Conservation (phyloP, 352 stramenopile species). For the Phytopythium cucurbitacearum region DNA sequence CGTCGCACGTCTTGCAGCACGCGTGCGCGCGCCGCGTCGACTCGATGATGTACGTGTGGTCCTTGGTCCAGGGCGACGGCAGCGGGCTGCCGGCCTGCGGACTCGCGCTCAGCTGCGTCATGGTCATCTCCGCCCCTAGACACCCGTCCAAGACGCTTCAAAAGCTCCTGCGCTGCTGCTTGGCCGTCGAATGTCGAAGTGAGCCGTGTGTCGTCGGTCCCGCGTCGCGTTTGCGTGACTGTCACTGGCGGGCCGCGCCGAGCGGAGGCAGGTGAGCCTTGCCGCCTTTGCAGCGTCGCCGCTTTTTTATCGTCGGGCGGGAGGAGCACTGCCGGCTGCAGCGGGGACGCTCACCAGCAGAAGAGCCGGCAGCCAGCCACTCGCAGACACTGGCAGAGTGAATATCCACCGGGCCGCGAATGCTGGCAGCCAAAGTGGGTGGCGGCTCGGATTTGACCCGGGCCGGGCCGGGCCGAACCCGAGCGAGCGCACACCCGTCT, state of each 20-base stretch:
- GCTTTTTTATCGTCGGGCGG: no score
- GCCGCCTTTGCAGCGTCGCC: no score
- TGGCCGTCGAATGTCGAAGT: constrained; percentile 1
- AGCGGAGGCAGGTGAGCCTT: no score
- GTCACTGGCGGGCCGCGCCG: background rate
- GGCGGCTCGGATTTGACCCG: no score
- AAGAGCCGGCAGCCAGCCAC: no score
- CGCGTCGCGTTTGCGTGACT: background rate
- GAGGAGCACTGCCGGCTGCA: no score
- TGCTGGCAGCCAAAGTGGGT: no score
- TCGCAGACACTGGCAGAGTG: no score
- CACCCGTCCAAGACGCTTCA: background rate
- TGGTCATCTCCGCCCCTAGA: constrained; percentile 1
- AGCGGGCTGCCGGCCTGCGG: constrained; percentile 13
- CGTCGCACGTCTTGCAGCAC: constrained; percentile 74
- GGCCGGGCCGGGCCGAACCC: no score
- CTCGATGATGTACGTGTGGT: constrained; percentile 80
- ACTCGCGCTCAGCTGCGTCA: constrained; percentile 28
- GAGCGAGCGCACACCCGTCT: no score
- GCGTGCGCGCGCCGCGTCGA: constrained; percentile 58
- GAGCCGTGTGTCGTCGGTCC: background rate
- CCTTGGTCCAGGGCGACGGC: constrained; percentile 67
- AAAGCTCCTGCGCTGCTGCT: background rate
- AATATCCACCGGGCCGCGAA: no score
- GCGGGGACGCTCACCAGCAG: no score